Base-by-base conservation (phyloP, 2,329 filamentous ascomycete species). In the Neocucurbitaria cava region DNA sequence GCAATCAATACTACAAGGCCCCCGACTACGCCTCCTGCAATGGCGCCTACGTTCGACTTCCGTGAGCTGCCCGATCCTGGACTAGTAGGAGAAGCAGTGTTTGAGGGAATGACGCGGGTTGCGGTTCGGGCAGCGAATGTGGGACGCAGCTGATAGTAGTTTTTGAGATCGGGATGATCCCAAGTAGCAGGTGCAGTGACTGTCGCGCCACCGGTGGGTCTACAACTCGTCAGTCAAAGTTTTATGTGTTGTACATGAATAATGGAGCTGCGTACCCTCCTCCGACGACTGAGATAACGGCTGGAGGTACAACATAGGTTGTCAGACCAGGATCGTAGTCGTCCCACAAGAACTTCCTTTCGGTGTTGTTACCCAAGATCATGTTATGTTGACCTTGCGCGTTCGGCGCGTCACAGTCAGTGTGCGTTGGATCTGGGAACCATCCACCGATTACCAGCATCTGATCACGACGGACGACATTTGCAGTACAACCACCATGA, bases 361-460 rank as follows among this genome's bases (percentile, higher is more conserved):
- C 65, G 8, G 46, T 53, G 28, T 82, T 80, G 49, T 80, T 75
- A 20, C 84, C 81, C 21, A 86, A 70, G 61, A 86, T 81, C 53
- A 84, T 72, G 54, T 84, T 83, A 69, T 87, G 85, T 10, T 81
- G 81, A 4, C 82, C 85, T 77, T 81, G 85, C 21, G 81, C 77
- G 11, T 75, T 73, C 1, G 78, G 76, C n/a, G 76, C 75, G 64
- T 88, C 85, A 62, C 85, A 88, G 5, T 75, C 62, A 31, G 78
- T 71, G 10, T 67, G 73, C 8, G 77, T 62, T 0, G 85, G 81
- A 23, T 50, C 42, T 17, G 64, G 64, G 55, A 87, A 86, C 41
- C 79, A 81, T 17, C 87, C 87, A 20, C 87, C 86, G 31, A 88
- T 83, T 42, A 89, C 78, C 21, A 89, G 72, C 82, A 89, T 88